Base-by-base conservation (phyloP, 495 filamentous ascomycete species). In the Polyplosphaeria fusca region DNA sequence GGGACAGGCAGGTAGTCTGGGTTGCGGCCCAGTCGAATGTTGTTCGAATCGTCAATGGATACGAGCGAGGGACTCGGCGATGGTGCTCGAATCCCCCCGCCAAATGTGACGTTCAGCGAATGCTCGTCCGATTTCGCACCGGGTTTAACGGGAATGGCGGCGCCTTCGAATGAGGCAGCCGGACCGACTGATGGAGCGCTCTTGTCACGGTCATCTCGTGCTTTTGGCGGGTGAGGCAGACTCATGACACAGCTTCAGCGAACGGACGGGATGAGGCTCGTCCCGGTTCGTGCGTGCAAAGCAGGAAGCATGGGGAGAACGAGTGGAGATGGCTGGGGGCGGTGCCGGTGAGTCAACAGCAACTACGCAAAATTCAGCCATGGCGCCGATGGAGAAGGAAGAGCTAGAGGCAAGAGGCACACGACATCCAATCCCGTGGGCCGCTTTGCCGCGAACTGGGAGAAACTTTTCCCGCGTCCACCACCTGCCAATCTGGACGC, bases 41-140 rank as follows among this genome's bases (percentile, higher is more conserved):
- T 57, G 13, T 69, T 63, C 20, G 52, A 63, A 25, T 71, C 70
- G 14, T 71, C 70, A 3, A 65, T 49, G 2, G 69, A 72, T 5
- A 74, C 52, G 38, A 67, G 65, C 1, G 70, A 73, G 4, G 71
- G 51, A 30, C 37, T 30, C 22, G 67, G 50, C 3, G 72, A 59
- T 30, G 69, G 59, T 20, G 39, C 50, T 18, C 45, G 68, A 56
- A 38, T 60, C 49, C 3, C 60, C 61, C 25, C 65, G 45, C 18
- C 27, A 30, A 51, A 52, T 14, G 49, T 54, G 40, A 57, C 52
- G 32, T 57, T 56, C 24, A 62, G 27, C 13, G 30, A 37, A 19
- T 45, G 42, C 44, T 64, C 47, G 20, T 51, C 54, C 55, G 61
- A 37, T 40, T 64, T 64, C 49, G 60, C 44, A 16, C 39, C 51